Evolutionary conservation across 2,329 filamentous ascomycete genomes (phyloP).

Genomic region (Tolypocladium ophioglossoides): DNA sequence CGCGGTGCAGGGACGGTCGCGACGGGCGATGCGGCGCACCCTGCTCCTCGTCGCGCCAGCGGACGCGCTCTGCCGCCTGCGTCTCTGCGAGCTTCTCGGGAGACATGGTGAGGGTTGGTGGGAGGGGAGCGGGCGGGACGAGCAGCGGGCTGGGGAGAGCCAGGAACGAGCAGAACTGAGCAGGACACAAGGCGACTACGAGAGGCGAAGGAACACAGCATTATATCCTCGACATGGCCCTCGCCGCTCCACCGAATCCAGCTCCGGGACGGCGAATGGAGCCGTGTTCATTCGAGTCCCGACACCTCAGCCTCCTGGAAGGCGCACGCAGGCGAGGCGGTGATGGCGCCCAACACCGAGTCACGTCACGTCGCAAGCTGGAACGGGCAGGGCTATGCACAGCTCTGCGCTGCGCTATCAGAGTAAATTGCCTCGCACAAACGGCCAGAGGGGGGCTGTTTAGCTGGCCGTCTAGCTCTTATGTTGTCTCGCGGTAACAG

Average conservation of each 20-base stretch:
- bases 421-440: slow-evolving; percentile 2
- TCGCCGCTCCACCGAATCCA: neutral
- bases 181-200: neutral
- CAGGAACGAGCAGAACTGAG: neutral
- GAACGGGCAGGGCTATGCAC: neutral
- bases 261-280: neutral
- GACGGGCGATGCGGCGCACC: slow-evolving; percentile 10
- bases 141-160: neutral
- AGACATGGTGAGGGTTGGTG: slow-evolving; percentile 2
- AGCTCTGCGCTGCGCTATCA: neutral
- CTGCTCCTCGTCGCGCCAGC: slow-evolving; percentile 27
- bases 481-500: neutral
- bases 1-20: slow-evolving; percentile 6
- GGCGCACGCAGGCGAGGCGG: neutral
- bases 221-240: neutral
- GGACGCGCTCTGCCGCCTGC: slow-evolving; percentile 17
- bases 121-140: neutral
- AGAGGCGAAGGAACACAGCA: neutral
- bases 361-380: neutral
- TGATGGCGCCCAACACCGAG: neutral
- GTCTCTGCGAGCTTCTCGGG: slow-evolving; percentile 5
- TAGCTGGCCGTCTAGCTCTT: neutral
- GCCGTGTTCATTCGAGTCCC: no score
- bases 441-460: neutral
- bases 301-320: neutral